Evolutionary conservation across 805 yeast genomes (phyloP), one percentile per base, ranked within the genome.

Genomic region (Metschnikowia orientalis): DNA sequence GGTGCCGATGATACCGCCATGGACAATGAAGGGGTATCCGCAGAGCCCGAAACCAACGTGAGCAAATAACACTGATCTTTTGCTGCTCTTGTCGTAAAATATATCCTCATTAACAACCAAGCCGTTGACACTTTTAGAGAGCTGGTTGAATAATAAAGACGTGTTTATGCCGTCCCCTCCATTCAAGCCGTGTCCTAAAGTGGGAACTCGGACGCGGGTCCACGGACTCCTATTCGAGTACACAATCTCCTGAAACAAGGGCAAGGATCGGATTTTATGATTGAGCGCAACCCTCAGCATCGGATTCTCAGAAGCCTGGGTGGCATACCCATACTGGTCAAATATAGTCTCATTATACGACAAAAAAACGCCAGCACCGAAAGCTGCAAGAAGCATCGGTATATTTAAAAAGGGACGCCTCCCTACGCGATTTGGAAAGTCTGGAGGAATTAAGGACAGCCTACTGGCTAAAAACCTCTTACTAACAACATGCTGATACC

Each of bases 1-100:
- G 0, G 94, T 79, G 6, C 89, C 94, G 18, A 88, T 54, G 18
- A 89, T 74, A 0, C 97, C 97, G 3, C 97, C 97, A 53, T 88
- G 97, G 3, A 86, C 72, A 12, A 89, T 59, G 47, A 85, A 80
- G 2, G 96, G 97, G 53, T 81, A 88, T 1, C 97, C 97, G 26
- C 90, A 79, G 13, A 88, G 56, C 40, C 72, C 73, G 50, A 80
- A 76, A 0, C 97, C 96, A 32, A 82, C 68, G 52, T 86, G 94
- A 16, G 85, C 66, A 5, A 87, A 69, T 0, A 86, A 72, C 1
- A 83, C 68, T 0, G 81, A 71, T 44, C 83, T 82, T 32, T 70
- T n/a, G n/a, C n/a, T n/a, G n/a, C n/a, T n/a, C n/a, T n/a, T n/a
- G n/a, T n/a, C n/a, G n/a, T n/a, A n/a, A n/a, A n/a, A n/a, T n/a